Percentiles rank a stretch among this genome's conserved stretches.
Evolutionary conservation across 2,329 filamentous ascomycete species (phyloP).

Genomic region (Xylaria sp.): DNA sequence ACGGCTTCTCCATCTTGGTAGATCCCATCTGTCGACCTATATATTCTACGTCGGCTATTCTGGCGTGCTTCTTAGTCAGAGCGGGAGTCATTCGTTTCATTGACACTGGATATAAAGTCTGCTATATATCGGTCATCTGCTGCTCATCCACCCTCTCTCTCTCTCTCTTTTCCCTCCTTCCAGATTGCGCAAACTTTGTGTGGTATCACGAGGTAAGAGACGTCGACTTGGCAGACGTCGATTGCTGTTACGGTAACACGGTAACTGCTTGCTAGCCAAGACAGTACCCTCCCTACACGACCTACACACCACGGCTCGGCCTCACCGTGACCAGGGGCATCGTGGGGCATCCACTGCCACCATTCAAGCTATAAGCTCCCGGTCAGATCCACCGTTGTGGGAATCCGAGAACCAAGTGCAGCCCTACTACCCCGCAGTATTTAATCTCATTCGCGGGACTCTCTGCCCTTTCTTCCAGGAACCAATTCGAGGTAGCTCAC

Average conservation of each 20-base stretch:
- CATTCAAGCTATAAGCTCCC: slow-evolving; percentile 27
- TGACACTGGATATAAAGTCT: not conserved
- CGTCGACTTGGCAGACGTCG: not conserved
- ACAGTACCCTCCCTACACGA: not conserved
- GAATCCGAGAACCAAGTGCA: slow-evolving; percentile 31
- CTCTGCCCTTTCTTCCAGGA: slow-evolving; percentile 14
- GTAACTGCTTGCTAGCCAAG: not conserved
- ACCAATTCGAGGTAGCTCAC: slow-evolving; percentile 26
- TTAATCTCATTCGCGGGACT: slow-evolving; percentile 32
- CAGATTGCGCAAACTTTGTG: not conserved
- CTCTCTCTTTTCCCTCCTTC: not conserved
- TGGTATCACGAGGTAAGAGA: slow-evolving; percentile 13
- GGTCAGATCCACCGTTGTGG: slow-evolving; percentile 28
- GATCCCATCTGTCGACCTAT: not conserved
- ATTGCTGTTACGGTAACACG: slow-evolving; percentile 1
- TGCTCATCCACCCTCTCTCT: slow-evolving; percentile 3
- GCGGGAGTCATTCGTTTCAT: not conserved
- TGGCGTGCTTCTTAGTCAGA: slow-evolving; percentile 17
- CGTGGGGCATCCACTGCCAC: slow-evolving; percentile 21
- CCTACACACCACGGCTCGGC: slow-evolving; percentile 17
- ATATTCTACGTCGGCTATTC: not conserved
- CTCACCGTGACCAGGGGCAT: slow-evolving; percentile 28
- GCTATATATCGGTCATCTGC: slow-evolving; percentile 5
- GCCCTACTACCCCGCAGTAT: slow-evolving; percentile 40
- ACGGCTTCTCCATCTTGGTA: slow-evolving; percentile 30